Evolutionary conservation across 192 early-diverging fungal genomes (phyloP), one percentile per base, ranked within the genome.

Genomic region (Gaertneriomyces sp.): DNA sequence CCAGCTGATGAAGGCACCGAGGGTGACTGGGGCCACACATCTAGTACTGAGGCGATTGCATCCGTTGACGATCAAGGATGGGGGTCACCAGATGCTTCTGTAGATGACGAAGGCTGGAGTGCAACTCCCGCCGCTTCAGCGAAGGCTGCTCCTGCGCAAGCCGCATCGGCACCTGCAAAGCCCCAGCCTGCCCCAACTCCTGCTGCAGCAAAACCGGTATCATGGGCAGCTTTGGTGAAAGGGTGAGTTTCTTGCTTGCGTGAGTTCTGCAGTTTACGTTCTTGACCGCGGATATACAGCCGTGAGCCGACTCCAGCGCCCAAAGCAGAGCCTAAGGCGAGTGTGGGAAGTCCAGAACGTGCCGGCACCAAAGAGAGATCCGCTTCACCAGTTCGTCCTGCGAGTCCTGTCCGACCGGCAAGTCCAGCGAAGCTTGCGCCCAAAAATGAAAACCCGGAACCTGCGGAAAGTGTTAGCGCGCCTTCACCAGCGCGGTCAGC

Each of bases 221-320:
- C 85, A 59, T 87, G 85, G 85, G 85, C 85, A 45, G 80, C 85
- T 49, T 75, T 87, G 53, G 83, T 85, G 39, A 85, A 85, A 44
- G 73, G 73, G 85, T 87, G 64, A 50, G 81, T 69, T 42, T 71
- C 46, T 6, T 12, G 54, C 46, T 40, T 58, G 60, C 3, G 45
- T n/a, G 44, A n/a, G n/a, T 76, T 9, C 12, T 54, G 11, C 17
- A 33, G 12, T 45, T n/a, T 8, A 11, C 8, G 44, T 49, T 19
- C 14, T 5, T 41, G 10, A 19, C 25, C 12, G 54, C 25, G 1
- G 25, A 33, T 33, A 47, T 25, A 6, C 43, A 43, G 44, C n/a
- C 58, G 40, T 60, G 58, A 7, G 14, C 58, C 38, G 10, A 38
- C 42, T 9, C 25, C 63, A 57, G 53, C 39, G 9, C 63, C 49